These are phyloP conservation scores for Cudoniella acicularis DNA, from an alignment of 495 filamentous ascomycete species.

Conservation along the genomic window DNA sequence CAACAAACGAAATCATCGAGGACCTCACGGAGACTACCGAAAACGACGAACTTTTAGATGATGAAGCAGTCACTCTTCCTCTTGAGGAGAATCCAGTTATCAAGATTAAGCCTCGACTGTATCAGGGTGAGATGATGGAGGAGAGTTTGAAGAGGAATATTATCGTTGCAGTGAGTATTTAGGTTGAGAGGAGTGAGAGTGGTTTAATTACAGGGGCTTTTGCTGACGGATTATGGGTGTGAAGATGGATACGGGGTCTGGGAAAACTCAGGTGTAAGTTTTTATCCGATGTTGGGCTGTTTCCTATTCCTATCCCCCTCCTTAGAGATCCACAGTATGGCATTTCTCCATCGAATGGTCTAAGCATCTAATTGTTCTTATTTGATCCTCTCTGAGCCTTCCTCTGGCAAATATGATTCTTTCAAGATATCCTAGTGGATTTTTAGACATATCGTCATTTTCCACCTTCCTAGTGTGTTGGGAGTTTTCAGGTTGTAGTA, in stretches of 20 bases:
- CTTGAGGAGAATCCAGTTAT: conserved; percentile 1
- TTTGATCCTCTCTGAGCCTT: no score
- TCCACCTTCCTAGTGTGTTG: no score
- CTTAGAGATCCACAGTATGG: no score
- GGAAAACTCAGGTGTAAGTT: conserved; percentile 86
- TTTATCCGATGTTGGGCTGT: no score
- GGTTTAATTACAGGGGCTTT: neutral
- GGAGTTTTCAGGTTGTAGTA: no score
- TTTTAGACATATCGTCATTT: no score
- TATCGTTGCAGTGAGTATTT: conserved; percentile 68
- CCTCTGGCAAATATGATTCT: no score
- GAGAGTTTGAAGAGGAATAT: conserved; percentile 75
- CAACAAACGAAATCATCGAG: conserved; percentile 6
- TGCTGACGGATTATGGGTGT: neutral
- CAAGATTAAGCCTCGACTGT: conserved; percentile 52
- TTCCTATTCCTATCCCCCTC: no score
- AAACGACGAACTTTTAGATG: neutral
- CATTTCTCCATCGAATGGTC: no score
- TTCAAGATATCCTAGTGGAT: no score
- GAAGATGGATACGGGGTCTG: conserved; percentile 91
- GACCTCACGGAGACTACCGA: conserved; percentile 2
- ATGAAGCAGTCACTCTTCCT: neutral
- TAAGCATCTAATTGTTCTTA: no score
- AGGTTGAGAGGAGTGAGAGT: neutral
- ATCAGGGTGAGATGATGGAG: conserved; percentile 90